Conservation (phyloP, 805 yeast species). For the Ogataea siamensis region DNA sequence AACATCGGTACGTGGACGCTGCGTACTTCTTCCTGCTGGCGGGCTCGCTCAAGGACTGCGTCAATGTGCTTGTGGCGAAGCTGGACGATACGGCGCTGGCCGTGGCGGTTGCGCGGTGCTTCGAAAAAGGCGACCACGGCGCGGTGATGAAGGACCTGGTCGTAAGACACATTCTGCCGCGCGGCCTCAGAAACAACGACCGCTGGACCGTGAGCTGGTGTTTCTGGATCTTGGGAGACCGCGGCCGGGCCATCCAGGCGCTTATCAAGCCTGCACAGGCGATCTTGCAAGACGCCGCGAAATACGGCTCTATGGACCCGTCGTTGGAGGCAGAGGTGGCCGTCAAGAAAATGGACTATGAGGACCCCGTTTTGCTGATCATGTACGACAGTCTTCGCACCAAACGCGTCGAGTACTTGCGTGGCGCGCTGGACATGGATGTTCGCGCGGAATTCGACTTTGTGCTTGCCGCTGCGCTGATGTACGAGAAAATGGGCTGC, state of each 20-base stretch:
- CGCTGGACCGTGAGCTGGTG: slow-evolving; percentile 84
- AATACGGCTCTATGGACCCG: slow-evolving; percentile 30
- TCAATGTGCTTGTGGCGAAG: slow-evolving; percentile 67
- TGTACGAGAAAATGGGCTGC: slow-evolving; percentile 89
- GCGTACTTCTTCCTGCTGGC: slow-evolving; percentile 86
- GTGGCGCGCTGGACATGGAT: slow-evolving; percentile 47
- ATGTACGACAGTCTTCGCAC: slow-evolving; percentile 62
- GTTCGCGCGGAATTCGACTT: slow-evolving; percentile 55
- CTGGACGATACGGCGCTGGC: slow-evolving; percentile 72
- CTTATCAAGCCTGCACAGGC: slow-evolving; percentile 54
- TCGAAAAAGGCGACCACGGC: slow-evolving; percentile 58
- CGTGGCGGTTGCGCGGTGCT: slow-evolving; percentile 74
- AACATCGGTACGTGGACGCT: slow-evolving; percentile 83
- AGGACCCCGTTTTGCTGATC: slow-evolving; percentile 78
- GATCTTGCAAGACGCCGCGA: slow-evolving; percentile 30
- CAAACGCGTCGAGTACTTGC: slow-evolving; percentile 46
- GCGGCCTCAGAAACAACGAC: slow-evolving; percentile 60
- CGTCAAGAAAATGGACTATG: slow-evolving; percentile 36
- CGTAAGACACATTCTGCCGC: slow-evolving; percentile 50
- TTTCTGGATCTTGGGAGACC: slow-evolving; percentile 60
- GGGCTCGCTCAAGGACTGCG: slow-evolving; percentile 71
- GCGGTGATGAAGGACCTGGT: slow-evolving; percentile 51
- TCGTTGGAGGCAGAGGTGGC: slow-evolving; percentile 37
- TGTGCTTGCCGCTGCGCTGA: slow-evolving; percentile 58
- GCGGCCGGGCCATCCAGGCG: slow-evolving; percentile 56